Evolutionary conservation across 2,329 filamentous ascomycete species (phyloP), one percentile per base, ranked within the genome.

Genomic region (Epichloe scottii): DNA sequence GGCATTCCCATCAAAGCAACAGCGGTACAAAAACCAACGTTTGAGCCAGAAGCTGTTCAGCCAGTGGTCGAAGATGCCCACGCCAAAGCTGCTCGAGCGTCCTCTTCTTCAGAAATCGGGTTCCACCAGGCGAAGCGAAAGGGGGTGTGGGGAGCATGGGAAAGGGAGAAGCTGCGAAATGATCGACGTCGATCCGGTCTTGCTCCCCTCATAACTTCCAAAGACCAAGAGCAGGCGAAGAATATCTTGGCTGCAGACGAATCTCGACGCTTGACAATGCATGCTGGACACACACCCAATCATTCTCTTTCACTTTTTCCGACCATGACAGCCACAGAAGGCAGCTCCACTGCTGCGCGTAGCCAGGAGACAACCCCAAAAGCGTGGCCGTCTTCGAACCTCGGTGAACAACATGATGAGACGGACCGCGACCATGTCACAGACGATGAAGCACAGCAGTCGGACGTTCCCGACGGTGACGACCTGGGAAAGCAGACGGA

Each of bases 261-360:
- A 57, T 68, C 69, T 42, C 68, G 67, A 46, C 71, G 79, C 43
- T 71, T 81, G 40, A 80, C 72, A 0, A 77, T 83, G 72, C 75
- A 82, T 61, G 79, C 79, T 19, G 79, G 79, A 1, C 79, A 82
- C 62, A 82, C 79, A 2, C 79, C 79, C 6, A 81, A 73, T 48
- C 78, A 81, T 59, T 79, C 77, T 1, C 65, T 80, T 11, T 79
- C 78, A 4, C 63, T 73, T 2, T 63, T 79, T 15, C 68, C 70
- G 5, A 74, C 72, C 10, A 65, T 70, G 44, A 65, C 67, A 8
- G 69, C 69, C 12, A 73, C 72, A 2, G 68, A 64, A 11, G 54
- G 59, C 26, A 59, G 56, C 49, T 61, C 63, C 12, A 54, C 60
- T 10, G 51, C 56, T 10, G 60, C 55, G 10, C 59, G 54, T 26